phyloP scores from a whole-genome alignment of 371 early-diverging fungal genomes.

The Thermomucor indicae-seudaticae region DNA sequence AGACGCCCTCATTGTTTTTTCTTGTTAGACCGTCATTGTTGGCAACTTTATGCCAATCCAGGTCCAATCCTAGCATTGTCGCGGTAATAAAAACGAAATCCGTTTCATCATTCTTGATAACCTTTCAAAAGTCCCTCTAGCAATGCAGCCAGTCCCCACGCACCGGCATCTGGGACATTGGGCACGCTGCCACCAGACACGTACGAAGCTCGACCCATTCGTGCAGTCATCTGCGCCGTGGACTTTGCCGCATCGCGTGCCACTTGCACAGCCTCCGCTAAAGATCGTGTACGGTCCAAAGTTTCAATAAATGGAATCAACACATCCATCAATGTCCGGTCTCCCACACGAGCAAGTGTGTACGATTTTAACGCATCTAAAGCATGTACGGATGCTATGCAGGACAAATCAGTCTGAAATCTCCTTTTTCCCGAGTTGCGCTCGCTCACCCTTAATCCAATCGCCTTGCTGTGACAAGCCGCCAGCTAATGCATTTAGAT shows the following conservation, averaged over 20 bases:
- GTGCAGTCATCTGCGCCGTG: conserved; percentile 56
- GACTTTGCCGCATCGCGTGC: conserved; percentile 54
- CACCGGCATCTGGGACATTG: conserved; percentile 65
- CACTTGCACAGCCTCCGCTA: conserved; percentile 46
- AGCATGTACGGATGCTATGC: conserved; percentile 41
- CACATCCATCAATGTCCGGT: conserved; percentile 78
- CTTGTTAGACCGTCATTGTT: conserved; percentile 55
- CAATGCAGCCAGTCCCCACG: conserved; percentile 58
- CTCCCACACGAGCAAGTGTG: conserved; percentile 71
- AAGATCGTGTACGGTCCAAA: conserved; percentile 24
- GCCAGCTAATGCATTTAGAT: conserved; percentile 67
- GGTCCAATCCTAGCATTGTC: conserved; percentile 19
- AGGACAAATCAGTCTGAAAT: neutral
- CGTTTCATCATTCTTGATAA: neutral
- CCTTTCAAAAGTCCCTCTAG: conserved; percentile 32
- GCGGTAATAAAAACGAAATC: neutral
- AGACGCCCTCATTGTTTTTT: neutral
- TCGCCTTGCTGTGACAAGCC: conserved; percentile 14
- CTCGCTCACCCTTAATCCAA: conserved; percentile 14
- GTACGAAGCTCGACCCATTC: conserved; percentile 71
- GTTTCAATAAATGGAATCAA: conserved; percentile 64
- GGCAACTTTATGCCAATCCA: conserved; percentile 80
- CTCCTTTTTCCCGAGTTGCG: neutral
- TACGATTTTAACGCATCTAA: conserved; percentile 61
- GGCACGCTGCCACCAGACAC: conserved; percentile 48